Evolutionary conservation across 495 filamentous ascomycete species (phyloP).

Genomic region (Aspergillus sclerotioniger): DNA sequence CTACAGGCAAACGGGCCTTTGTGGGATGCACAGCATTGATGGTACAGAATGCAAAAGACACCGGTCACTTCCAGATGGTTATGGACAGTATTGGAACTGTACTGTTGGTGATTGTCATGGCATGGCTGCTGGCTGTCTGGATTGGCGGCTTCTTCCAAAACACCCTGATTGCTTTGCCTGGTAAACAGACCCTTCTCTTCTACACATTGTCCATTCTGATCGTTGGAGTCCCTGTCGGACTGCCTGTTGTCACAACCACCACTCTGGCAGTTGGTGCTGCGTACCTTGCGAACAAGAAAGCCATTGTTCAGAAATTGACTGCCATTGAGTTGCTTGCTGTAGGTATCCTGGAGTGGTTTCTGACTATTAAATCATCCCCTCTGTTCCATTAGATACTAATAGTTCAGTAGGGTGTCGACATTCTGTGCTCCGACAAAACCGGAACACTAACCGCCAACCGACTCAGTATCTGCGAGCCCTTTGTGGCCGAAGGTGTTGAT

Average conservation of each 20-base stretch:
- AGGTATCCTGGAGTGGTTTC: conserved; percentile 17
- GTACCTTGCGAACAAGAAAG: conserved; percentile 91
- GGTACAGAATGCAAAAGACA: conserved; percentile 63
- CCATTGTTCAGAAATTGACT: conserved; percentile 93
- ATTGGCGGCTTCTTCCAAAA: conserved; percentile 72
- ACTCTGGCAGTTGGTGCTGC: conserved; percentile 96
- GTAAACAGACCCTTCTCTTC: conserved; percentile 54
- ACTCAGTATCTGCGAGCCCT: conserved; percentile 67
- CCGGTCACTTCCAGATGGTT: conserved; percentile 73
- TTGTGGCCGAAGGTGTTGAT: conserved; percentile 68
- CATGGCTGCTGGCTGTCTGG: conserved; percentile 66
- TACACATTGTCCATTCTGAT: conserved; percentile 76
- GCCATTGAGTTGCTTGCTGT: conserved; percentile 90
- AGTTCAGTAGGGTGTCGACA: conserved; percentile 72
- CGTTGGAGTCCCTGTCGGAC: conserved; percentile 93
- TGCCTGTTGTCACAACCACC: conserved; percentile 91
- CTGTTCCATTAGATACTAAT: conserved; percentile 10
- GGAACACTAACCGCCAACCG: conserved; percentile 69
- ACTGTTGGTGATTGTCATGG: conserved; percentile 64
- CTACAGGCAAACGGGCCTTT: conserved; percentile 61
- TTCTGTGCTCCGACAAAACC: conserved; percentile 96
- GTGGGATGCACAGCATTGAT: conserved; percentile 66
- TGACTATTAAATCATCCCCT: too few relatives aligned
- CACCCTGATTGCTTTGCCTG: conserved; percentile 61
- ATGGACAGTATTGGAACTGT: conserved; percentile 75